phyloP scores from a whole-genome alignment of 345 rosid species.

The Aegle marmelos region DNA sequence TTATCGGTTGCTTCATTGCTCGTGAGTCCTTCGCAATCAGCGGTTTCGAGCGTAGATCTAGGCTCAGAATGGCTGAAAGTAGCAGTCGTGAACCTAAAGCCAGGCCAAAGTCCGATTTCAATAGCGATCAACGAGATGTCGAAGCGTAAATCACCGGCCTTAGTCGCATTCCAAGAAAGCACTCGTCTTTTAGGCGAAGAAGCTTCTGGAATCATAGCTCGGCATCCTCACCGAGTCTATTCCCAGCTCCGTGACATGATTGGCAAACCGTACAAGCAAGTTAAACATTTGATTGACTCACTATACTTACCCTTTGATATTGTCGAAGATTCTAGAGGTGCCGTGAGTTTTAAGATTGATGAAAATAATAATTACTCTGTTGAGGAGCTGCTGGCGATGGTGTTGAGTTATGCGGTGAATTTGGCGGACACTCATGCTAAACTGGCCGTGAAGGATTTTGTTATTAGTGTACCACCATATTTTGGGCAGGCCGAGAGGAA shows the following conservation, averaged over 20 bases:
- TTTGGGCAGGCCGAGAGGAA: conserved; percentile 95
- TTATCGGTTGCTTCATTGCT: conserved; percentile 31
- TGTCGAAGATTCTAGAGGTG: conserved; percentile 80
- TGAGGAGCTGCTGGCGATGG: conserved; percentile 95
- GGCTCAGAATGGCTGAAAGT: conserved; percentile 96
- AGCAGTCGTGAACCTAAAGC: conserved; percentile 82
- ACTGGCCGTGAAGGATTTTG: conserved; percentile 60
- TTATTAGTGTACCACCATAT: conserved; percentile 84
- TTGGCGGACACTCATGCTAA: conserved; percentile 87
- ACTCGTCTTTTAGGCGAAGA: conserved; percentile 84
- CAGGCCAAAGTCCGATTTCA: conserved; percentile 86
- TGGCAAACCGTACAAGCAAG: conserved; percentile 73
- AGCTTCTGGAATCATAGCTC: conserved; percentile 88
- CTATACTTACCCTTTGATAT: conserved; percentile 67
- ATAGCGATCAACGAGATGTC: conserved; percentile 99
- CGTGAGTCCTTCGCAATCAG: conserved; percentile 52
- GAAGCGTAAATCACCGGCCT: conserved; percentile 86
- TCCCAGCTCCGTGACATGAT: conserved; percentile 82
- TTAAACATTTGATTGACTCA: conserved; percentile 54
- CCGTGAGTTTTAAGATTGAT: conserved; percentile 53
- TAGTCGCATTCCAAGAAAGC: conserved; percentile 79
- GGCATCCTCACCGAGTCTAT: conserved; percentile 76
- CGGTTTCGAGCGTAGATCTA: conserved; percentile 91
- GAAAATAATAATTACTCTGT: conserved; percentile 55
- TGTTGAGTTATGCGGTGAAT: conserved; percentile 57